Percentiles rank a stretch among this genome's conserved stretches.
Conservation (phyloP, 2,329 filamentous ascomycete species). For the Aspergillus pseudoviridinutans region DNA sequence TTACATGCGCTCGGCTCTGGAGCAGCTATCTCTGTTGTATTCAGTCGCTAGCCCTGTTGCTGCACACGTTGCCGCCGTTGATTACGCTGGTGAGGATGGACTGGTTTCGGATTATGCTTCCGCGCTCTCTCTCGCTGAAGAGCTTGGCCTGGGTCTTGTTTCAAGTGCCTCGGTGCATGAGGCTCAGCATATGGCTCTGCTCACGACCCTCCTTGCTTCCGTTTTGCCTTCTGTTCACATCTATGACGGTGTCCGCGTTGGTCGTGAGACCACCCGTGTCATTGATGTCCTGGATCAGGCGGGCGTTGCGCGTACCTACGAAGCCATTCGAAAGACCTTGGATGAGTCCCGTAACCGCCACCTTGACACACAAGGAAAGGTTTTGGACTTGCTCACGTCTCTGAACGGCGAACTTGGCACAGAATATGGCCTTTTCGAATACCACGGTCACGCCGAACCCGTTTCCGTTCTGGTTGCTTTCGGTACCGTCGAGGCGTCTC, state of each 20-base stretch:
- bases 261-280: slow-evolving; percentile 75
- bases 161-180: slow-evolving; percentile 84
- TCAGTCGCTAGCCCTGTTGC: slow-evolving; percentile 89
- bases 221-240: slow-evolving; percentile 80
- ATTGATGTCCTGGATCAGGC: slow-evolving; percentile 74
- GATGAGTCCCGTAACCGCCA: slow-evolving; percentile 64
- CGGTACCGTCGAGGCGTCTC: slow-evolving; percentile 82
- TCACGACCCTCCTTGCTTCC: slow-evolving; percentile 74
- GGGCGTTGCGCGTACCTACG: slow-evolving; percentile 66
- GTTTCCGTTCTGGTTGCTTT: slow-evolving; percentile 87
- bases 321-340: slow-evolving; percentile 59
- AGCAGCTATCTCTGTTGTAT: slow-evolving; percentile 89
- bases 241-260: slow-evolving; percentile 81
- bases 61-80: slow-evolving; percentile 84
- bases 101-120: slow-evolving; percentile 84
- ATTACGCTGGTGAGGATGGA: slow-evolving; percentile 68
- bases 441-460: slow-evolving; percentile 75
- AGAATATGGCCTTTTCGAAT: slow-evolving; percentile 89
- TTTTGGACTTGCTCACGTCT: slow-evolving; percentile 64
- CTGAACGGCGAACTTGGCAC: slow-evolving; percentile 93
- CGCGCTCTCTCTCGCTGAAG: slow-evolving; percentile 76
- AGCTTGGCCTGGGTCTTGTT: slow-evolving; percentile 82
- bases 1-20: slow-evolving; percentile 75
- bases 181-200: slow-evolving; percentile 90
- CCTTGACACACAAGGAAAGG: slow-evolving; percentile 66